These are phyloP conservation scores for Xylaria scruposa DNA, from an alignment of 495 filamentous ascomycete species.

Conservation along the genomic window DNA sequence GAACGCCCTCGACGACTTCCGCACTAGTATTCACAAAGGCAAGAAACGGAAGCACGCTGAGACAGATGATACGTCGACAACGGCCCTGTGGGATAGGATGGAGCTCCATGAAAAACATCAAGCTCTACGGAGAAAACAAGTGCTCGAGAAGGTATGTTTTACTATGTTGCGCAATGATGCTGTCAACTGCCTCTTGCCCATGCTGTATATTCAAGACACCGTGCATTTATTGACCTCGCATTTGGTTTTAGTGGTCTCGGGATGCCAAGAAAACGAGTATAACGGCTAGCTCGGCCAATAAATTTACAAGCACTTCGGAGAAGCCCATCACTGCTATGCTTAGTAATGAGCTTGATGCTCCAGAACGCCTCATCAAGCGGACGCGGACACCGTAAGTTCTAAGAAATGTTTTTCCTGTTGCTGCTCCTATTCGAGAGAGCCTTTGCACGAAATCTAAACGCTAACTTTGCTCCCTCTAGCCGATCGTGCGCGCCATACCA, in stretches of 20 bases:
- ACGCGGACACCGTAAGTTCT: slow-evolving; percentile 60
- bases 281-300: slow-evolving; percentile 40
- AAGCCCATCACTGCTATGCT: slow-evolving; percentile 75
- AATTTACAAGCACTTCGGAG: slow-evolving; percentile 37
- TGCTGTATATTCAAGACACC: not conserved
- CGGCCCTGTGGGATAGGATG: slow-evolving; percentile 78
- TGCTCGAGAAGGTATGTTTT: slow-evolving; percentile 51
- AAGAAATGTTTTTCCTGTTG: not conserved
- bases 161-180: not conserved
- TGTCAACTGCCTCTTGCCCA: not conserved
- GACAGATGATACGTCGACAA: slow-evolving; percentile 57
- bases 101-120: slow-evolving; percentile 63
- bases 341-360: slow-evolving; percentile 72
- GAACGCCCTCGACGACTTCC: slow-evolving; percentile 80
- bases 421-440: not conserved
- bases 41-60: slow-evolving; percentile 65
- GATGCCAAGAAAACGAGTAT: slow-evolving; percentile 55
- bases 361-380: slow-evolving; percentile 69
- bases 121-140: slow-evolving; percentile 57
- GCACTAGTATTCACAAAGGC: slow-evolving; percentile 57
- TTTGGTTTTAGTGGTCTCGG: slow-evolving; percentile 64
- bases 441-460: not conserved
- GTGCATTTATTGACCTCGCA: not conserved
- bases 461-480: slow-evolving; percentile 4
- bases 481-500: slow-evolving; percentile 77